These are phyloP conservation scores for Pythium brassicae DNA, from an alignment of 352 stramenopile species.

Conservation along the genomic window DNA sequence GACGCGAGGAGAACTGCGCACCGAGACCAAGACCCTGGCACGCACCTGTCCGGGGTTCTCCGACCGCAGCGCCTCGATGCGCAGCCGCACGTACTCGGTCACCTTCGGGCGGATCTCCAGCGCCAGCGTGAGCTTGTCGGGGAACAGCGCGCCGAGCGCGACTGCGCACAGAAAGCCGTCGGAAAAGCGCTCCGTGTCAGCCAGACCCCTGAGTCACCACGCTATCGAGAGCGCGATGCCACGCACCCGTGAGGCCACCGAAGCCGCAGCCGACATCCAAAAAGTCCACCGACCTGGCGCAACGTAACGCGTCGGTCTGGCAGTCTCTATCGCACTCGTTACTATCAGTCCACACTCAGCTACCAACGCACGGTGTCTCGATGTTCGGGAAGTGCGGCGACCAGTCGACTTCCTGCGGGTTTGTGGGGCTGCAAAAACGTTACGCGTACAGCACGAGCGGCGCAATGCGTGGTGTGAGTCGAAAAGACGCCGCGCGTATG, in stretches of 20 bases:
- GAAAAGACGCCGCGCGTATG: background rate
- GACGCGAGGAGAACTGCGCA: no score
- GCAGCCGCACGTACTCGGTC: slow-evolving; percentile 89
- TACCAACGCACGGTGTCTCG: slow-evolving; percentile 49
- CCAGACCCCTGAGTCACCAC: no score
- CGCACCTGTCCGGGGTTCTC: slow-evolving; percentile 56
- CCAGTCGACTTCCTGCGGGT: slow-evolving; percentile 91
- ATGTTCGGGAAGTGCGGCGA: slow-evolving; percentile 89
- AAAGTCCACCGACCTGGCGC: slow-evolving; percentile 81
- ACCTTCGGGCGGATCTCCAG: slow-evolving; percentile 97
- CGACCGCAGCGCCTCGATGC: slow-evolving; percentile 84
- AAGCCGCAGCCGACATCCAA: slow-evolving; percentile 98
- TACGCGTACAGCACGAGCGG: no score
- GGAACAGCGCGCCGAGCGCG: slow-evolving; percentile 87
- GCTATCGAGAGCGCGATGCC: background rate
- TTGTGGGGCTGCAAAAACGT: slow-evolving; percentile 52
- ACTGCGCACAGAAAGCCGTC: slow-evolving; percentile 34
- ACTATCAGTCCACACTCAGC: no score
- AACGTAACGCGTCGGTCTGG: no score
- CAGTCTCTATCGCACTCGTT: no score
- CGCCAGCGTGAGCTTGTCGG: slow-evolving; percentile 93
- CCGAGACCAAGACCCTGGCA: no score
- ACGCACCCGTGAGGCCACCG: slow-evolving; percentile 90
- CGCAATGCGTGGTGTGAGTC: background rate
- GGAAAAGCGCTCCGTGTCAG: background rate